Evolutionary conservation across 2,329 filamentous ascomycete species (phyloP), one percentile per base, ranked within the genome.

Genomic region (Elsinoe arachidis): DNA sequence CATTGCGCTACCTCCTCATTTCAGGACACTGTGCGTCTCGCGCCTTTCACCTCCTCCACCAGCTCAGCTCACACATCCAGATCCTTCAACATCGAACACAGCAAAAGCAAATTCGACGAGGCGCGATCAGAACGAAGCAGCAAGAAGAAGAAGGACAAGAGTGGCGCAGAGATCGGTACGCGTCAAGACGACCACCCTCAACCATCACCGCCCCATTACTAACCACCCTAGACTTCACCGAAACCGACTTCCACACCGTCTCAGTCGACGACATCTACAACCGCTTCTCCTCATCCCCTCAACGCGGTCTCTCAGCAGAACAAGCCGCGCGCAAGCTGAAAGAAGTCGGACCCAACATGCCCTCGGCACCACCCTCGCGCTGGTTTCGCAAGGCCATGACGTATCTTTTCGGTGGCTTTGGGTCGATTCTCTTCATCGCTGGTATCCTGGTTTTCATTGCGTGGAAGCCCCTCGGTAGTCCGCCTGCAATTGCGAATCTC

Each of bases 401-500:
- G 15, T 91, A 91, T 70, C 83, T 90, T 64, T 90, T 90, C 72
- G 85, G 84, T 62, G 87, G 87, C 1, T 92, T 91, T 63, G 87
- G 87, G 2, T 77, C 81, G 1, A 81, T 92, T 53, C 76, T 91
- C 2, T 77, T 90, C 5, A 66, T 84, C 2, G 87, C 85, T 15
- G 76, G 80, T 17, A 79, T 90, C 35, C 77, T 91, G 2, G 87
- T 91, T 52, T 89, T 90, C 65, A 73, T 91, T 58, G 82, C 86
- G 2, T 91, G 87, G 86, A 84, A 81, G 61, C 88, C 87, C 0
- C 79, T 91, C 0, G 87, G 87, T 3, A 66, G 86, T 9, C 87
- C 87, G n/a, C 86, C 87, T 2, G 79, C 83, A 0, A 64, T 79
- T 12, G 86, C 87, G 5, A 91, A 92, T 66, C 68, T 82, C 37